Percentiles rank a stretch among this genome's conserved stretches.
phyloP scores from a whole-genome alignment of 148 eudicot species.

The Rhododendron henanense region DNA sequence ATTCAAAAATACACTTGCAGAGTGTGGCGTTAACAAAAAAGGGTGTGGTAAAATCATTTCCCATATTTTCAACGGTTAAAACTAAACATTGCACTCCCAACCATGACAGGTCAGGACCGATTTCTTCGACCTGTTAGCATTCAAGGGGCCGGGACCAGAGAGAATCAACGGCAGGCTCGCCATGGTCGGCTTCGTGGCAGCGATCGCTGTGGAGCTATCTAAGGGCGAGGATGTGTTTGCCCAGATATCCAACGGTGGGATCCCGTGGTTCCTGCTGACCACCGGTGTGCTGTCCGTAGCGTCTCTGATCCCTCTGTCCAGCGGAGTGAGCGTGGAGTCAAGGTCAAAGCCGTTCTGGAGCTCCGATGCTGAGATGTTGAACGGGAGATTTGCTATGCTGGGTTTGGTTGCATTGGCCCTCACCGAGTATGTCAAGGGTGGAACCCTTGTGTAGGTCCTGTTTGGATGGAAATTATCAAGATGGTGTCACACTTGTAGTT shows the following conservation, averaged over 20 bases:
- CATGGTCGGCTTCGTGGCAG: constrained; percentile 79
- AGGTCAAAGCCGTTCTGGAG: constrained; percentile 43
- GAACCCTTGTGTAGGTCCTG: constrained; percentile 48
- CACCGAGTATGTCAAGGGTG: constrained; percentile 43
- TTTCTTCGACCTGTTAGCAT: constrained; percentile 58
- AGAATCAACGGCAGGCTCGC: constrained; percentile 93
- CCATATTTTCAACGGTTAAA: too few species aligned
- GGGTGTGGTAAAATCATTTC: too few species aligned
- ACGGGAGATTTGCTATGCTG: constrained; percentile 84
- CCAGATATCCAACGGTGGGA: constrained; percentile 68
- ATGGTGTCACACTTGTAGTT: too few species aligned
- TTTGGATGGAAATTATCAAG: too few species aligned
- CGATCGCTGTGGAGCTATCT: constrained; percentile 57
- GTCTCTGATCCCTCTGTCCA: constrained; percentile 57
- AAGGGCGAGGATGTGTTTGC: constrained; percentile 58
- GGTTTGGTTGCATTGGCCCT: constrained; percentile 81
- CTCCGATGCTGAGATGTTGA: constrained; percentile 76
- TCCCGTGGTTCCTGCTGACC: constrained; percentile 61
- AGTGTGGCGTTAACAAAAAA: too few species aligned
- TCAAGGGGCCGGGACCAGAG: constrained; percentile 88
- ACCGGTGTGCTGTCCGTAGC: constrained; percentile 53
- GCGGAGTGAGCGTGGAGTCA: constrained; percentile 49
- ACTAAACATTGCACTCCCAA: not conserved
- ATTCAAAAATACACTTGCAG: too few species aligned
- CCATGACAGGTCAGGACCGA: constrained; percentile 50